phyloP scores from a whole-genome alignment of 2,329 filamentous ascomycete genomes.

The Fusarium euwallaceae region DNA sequence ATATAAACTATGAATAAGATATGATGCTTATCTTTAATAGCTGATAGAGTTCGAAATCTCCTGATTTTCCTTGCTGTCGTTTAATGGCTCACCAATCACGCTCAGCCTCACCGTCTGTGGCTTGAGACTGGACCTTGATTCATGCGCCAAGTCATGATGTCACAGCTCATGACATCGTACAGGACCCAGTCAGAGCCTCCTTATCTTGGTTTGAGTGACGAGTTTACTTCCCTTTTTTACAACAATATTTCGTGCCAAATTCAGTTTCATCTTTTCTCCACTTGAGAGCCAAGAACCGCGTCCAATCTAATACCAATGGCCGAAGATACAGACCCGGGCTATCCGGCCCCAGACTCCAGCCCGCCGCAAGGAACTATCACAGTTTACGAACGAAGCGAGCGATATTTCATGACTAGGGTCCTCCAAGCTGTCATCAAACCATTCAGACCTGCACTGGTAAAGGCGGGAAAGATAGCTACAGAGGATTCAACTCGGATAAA shows the following conservation, averaged over 20 bases:
- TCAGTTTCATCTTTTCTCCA: not conserved
- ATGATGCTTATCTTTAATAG: not conserved
- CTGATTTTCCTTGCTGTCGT: not conserved
- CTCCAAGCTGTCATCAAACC: slow-evolving; percentile 33
- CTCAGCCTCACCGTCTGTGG: not conserved
- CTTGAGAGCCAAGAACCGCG: not conserved
- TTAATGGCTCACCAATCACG: not conserved
- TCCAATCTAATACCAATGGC: not conserved
- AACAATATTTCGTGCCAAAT: not conserved
- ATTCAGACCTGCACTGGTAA: slow-evolving; percentile 22
- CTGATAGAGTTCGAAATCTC: not conserved
- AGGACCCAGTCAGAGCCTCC: not conserved
- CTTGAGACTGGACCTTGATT: not conserved
- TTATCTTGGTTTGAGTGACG: not conserved
- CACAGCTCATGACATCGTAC: not conserved
- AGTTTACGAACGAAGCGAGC: slow-evolving; percentile 24
- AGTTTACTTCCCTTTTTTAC: not conserved
- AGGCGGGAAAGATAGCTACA: slow-evolving; percentile 11
- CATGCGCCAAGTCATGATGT: not conserved
- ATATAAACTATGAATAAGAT: not conserved
- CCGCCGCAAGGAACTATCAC: not conserved
- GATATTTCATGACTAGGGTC: slow-evolving; percentile 20
- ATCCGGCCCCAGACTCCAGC: not conserved
- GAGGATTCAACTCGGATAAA: slow-evolving; percentile 28
- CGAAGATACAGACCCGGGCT: not conserved